Evolutionary conservation across 2,329 filamentous ascomycete species (phyloP).

Genomic region (Cylindrodendrum hubeiense): DNA sequence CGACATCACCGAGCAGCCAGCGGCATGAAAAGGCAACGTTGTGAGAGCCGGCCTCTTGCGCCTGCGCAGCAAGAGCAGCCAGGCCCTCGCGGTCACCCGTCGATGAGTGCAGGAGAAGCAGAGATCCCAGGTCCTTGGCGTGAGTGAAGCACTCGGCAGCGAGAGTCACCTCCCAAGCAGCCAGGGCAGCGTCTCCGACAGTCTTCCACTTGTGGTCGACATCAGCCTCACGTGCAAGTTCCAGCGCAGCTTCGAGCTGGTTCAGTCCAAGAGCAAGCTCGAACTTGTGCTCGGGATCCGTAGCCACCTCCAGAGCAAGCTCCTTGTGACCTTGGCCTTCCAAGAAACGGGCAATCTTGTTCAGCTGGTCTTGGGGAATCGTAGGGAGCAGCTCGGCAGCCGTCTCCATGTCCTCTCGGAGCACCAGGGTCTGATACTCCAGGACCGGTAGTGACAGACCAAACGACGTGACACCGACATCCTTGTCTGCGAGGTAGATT

Average conservation of each 20-base stretch:
- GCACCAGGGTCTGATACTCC: constrained; percentile 96
- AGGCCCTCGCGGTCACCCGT: constrained; percentile 85
- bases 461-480: constrained; percentile 92
- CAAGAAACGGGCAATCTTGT: constrained; percentile 97
- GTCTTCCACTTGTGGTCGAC: constrained; percentile 99
- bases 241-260: constrained; percentile 86
- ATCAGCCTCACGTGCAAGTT: constrained; percentile 85
- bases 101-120: constrained; percentile 89
- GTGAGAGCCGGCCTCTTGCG: constrained; percentile 81
- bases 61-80: constrained; percentile 77
- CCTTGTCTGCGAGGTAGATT: constrained; percentile 96
- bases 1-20: constrained; percentile 88
- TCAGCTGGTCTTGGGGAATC: constrained; percentile 93
- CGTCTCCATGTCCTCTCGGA: constrained; percentile 92
- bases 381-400: constrained; percentile 86
- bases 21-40: constrained; percentile 93
- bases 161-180: constrained; percentile 86
- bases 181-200: constrained; percentile 90
- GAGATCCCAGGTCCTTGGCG: constrained; percentile 89
- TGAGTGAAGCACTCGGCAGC: constrained; percentile 94
- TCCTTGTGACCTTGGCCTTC: constrained; percentile 98
- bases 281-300: constrained; percentile 96
- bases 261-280: constrained; percentile 88
- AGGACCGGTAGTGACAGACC: constrained; percentile 91
- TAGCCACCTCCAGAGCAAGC: constrained; percentile 92